Evolutionary conservation across 106 monocot species (phyloP).

Genomic region (Allium sativum): DNA sequence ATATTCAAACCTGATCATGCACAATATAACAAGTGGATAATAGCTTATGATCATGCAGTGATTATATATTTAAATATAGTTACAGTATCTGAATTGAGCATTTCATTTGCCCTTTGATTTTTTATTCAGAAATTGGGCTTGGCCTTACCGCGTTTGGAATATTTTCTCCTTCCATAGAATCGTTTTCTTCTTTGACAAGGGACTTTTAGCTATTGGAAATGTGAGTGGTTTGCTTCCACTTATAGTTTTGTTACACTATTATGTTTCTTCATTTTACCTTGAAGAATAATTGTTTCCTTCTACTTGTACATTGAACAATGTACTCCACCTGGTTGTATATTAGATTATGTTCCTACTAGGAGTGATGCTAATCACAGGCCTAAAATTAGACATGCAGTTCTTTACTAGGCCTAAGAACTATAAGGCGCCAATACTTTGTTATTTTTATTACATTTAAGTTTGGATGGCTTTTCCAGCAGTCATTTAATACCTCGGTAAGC

Average conservation of each 20-base stretch:
- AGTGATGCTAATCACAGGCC: constrained; percentile 81
- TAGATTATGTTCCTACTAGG: constrained; percentile 91
- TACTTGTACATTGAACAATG: no score
- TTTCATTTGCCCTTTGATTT: background rate
- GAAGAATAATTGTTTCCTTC: no score
- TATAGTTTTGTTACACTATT: background rate
- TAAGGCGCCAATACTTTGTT: constrained; percentile 33
- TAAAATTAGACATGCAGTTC: constrained; percentile 87
- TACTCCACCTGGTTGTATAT: background rate
- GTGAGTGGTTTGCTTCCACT: constrained; percentile 21
- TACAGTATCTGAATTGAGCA: no score
- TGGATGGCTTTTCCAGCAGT: constrained; percentile 81
- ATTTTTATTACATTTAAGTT: background rate
- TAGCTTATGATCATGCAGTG: no score
- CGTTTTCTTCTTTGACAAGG: constrained; percentile 89
- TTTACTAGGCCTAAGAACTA: constrained; percentile 83
- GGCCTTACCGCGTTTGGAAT: constrained; percentile 91
- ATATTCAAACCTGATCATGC: no score
- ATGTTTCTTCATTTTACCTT: background rate
- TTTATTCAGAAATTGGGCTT: constrained; percentile 69
- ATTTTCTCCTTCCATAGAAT: constrained; percentile 82
- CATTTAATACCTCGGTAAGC: constrained; percentile 70
- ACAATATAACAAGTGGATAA: no score
- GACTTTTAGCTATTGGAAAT: constrained; percentile 85
- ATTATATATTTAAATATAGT: no score